These are phyloP conservation scores for Sclerotinia spermophila DNA, from an alignment of 2,329 filamentous ascomycete species.

Conservation along the genomic window DNA sequence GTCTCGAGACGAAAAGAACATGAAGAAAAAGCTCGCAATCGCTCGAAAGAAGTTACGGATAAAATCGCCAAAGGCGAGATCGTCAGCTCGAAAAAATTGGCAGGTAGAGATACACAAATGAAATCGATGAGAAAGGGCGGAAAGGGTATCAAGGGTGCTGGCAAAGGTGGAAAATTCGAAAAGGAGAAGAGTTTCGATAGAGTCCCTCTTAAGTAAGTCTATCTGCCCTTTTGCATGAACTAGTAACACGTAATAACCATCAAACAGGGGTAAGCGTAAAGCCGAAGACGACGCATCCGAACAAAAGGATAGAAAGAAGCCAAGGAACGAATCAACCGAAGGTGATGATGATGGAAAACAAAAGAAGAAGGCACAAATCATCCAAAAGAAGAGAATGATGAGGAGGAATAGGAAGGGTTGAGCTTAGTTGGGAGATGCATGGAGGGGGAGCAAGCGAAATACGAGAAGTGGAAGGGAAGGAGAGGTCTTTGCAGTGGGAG, in stretches of 20 bases:
- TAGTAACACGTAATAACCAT: neutral
- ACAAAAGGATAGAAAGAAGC: constrained; percentile 14
- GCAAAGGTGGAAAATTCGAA: constrained; percentile 24
- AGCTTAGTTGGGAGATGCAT: constrained; percentile 10
- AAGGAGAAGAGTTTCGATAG: constrained; percentile 29
- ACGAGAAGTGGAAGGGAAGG: neutral
- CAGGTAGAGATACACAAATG: constrained; percentile 35
- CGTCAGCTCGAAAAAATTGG: constrained; percentile 34
- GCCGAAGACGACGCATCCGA: constrained; percentile 10
- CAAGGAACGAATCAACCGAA: constrained; percentile 21
- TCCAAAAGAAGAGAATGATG: constrained; percentile 78
- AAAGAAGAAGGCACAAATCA: constrained; percentile 69
- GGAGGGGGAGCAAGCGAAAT: neutral
- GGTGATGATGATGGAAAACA: constrained; percentile 51
- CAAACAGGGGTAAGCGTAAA: constrained; percentile 22
- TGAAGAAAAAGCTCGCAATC: constrained; percentile 53
- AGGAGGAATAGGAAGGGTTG: constrained; percentile 52
- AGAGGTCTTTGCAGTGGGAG: too few relatives aligned
- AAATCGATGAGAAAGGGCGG: constrained; percentile 39
- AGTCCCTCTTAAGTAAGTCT: constrained; percentile 20
- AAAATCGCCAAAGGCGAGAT: constrained; percentile 35
- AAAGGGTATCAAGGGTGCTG: constrained; percentile 29
- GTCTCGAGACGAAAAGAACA: constrained; percentile 71
- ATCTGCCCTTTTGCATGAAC: neutral
- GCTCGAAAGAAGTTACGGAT: constrained; percentile 37